Conservation (phyloP, 176 grass and related monocot genomes). For the Phoenix roebelenii region DNA sequence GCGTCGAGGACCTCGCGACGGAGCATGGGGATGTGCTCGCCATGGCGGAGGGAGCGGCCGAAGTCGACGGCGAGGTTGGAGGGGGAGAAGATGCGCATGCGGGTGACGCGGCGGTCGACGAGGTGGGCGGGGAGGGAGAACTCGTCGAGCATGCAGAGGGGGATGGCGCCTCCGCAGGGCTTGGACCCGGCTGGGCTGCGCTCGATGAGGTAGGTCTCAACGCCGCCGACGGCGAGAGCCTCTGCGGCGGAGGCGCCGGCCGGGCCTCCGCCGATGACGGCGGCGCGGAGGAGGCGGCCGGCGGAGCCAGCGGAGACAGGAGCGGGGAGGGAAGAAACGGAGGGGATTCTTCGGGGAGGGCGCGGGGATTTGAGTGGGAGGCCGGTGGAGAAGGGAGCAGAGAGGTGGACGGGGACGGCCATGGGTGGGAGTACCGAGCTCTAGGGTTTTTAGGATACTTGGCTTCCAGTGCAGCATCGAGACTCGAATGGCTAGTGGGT, state of each 20-base stretch:
- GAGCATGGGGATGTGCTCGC: constrained; percentile 87
- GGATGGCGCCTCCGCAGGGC: constrained; percentile 91
- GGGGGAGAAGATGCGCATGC: constrained; percentile 74
- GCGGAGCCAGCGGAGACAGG: background rate
- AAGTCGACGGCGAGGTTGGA: constrained; percentile 80
- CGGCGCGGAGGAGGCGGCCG: constrained; percentile 47
- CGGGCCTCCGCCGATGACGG: constrained; percentile 75
- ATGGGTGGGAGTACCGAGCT: too few species aligned
- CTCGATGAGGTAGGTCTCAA: constrained; percentile 67
- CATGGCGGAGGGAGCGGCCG: constrained; percentile 40
- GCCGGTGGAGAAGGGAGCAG: constrained; percentile 2
- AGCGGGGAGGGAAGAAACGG: background rate
- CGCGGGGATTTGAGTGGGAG: background rate
- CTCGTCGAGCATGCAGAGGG: constrained; percentile 88
- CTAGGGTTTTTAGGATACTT: too few species aligned
- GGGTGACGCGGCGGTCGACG: constrained; percentile 73
- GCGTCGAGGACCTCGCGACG: constrained; percentile 87
- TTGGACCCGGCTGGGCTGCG: constrained; percentile 64
- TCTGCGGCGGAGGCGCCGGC: constrained; percentile 72
- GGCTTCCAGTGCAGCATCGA: too few species aligned
- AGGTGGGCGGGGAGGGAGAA: constrained; percentile 60
- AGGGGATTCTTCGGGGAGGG: background rate
- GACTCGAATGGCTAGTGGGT: too few species aligned
- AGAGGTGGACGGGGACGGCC: background rate
- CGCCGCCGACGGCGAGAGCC: constrained; percentile 47